Base-by-base conservation (phyloP, 139 green algal species). In the Closterium sp. region DNA sequence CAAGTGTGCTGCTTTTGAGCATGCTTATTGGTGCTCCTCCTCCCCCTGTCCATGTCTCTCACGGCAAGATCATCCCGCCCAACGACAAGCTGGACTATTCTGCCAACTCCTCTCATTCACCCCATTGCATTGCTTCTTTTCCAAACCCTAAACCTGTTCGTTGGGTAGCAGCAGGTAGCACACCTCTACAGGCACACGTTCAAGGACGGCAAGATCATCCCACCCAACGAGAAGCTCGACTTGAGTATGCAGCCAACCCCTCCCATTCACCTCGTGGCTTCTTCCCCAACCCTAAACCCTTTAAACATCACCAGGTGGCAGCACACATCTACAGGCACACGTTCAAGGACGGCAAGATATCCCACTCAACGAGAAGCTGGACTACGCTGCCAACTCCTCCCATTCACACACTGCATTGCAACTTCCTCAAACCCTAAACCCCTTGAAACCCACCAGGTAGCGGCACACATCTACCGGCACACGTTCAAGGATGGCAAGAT, bases 351-450 rank as follows among this genome's bases (percentile, higher is more conserved):
- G 95, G 95, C 28, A 91, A 95, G 31, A 86, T 92, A 97, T 98
- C 86, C 27, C 90, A 2, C 45, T 96, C 1, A 94, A 98, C 90
- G 87, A 95, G 31, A 95, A 89, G 2, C 95, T 99, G 7, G 98
- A 99, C 96, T 99, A 98, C 97, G 97, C 96, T 7, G 98, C 96
- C 86, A 99, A 99, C 96, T 97, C 98, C 89, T 90, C 97, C 0
- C 97, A 98, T 95, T 98, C 98, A 97, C 99, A 97, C 98, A 97
- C 34, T 98, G 96, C 91, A 90, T 96, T n/a, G n/a, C n/a, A n/a
- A n/a, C 29, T 95, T 96, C 88, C 62, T 73, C 38, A 95, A 89
- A 1, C 95, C 96, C 86, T 99, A 99, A 99, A 96, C 96, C 99
- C 94, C 98, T 95, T 99, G 87, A 99, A 99, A 94, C 97, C 99